These are phyloP conservation scores for Mycosphaerelloides madeirae DNA, from an alignment of 2,329 filamentous ascomycete species.

Conservation along the genomic window DNA sequence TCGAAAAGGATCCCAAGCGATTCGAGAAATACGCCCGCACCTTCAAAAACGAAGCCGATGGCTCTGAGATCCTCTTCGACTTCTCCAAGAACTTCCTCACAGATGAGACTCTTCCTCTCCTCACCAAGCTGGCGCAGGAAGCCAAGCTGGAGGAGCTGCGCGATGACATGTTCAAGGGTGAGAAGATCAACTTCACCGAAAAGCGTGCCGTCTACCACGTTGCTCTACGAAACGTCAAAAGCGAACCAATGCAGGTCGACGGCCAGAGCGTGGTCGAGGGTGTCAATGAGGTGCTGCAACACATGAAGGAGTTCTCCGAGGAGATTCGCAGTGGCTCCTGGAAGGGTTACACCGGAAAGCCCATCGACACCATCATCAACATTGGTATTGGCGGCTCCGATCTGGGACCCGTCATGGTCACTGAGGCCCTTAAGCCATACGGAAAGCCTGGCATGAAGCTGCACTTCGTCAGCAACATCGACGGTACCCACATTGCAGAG, in stretches of 20 bases:
- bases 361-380: constrained; percentile 93
- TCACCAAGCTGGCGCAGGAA: constrained; percentile 87
- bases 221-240: constrained; percentile 84
- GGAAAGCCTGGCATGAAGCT: constrained; percentile 78
- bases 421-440: constrained; percentile 94
- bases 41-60: constrained; percentile 73
- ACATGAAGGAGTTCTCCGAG: constrained; percentile 98
- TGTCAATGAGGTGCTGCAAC: constrained; percentile 83
- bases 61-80: constrained; percentile 88
- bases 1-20: constrained; percentile 78
- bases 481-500: constrained; percentile 96
- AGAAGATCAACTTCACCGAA: constrained; percentile 99
- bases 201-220: constrained; percentile 92
- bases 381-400: constrained; percentile 97
- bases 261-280: constrained; percentile 91
- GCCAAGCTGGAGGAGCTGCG: constrained; percentile 87
- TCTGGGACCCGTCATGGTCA: constrained; percentile 97
- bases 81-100: constrained; percentile 99
- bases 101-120: constrained; percentile 80
- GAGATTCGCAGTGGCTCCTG: constrained; percentile 90
- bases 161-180: constrained; percentile 94
- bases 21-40: constrained; percentile 86
- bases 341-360: constrained; percentile 97
- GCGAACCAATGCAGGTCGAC: constrained; percentile 76
- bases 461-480: constrained; percentile 99